Percentiles rank a stretch among this genome's conserved stretches.
phyloP scores from a whole-genome alignment of 1,284 basidiomycete genomes.

The Ganoderma multipileum region DNA sequence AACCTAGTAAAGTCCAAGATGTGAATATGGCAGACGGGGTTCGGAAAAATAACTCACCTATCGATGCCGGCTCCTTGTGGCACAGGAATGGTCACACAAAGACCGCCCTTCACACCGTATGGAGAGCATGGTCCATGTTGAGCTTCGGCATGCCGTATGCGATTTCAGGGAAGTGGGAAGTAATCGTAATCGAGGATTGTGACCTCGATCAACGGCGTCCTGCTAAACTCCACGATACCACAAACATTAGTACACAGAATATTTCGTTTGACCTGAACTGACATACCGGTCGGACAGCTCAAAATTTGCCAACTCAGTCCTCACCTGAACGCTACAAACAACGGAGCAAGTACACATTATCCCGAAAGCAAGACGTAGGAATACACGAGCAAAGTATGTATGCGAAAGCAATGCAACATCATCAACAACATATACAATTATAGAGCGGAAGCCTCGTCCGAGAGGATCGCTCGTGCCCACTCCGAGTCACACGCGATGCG shows the following conservation, averaged over 20 bases:
- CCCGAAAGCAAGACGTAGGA: slow-evolving; percentile 22
- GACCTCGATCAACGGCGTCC: background rate
- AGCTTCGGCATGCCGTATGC: background rate
- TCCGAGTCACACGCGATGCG: slow-evolving; percentile 59
- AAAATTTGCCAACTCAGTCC: background rate
- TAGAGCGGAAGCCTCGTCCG: slow-evolving; percentile 32
- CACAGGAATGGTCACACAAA: no score
- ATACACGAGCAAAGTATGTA: slow-evolving; percentile 21
- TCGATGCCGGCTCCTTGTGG: no score
- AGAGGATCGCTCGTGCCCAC: slow-evolving; percentile 67
- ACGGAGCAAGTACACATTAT: slow-evolving; percentile 20
- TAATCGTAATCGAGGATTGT: background rate
- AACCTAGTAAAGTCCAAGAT: no score
- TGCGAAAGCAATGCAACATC: slow-evolving; percentile 3
- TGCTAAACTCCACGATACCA: background rate
- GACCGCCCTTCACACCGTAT: no score
- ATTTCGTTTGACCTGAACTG: background rate
- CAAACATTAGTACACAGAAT: background rate
- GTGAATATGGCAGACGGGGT: no score
- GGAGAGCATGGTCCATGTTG: no score
- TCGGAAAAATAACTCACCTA: no score
- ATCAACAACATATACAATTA: slow-evolving; percentile 10
- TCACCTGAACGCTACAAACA: background rate
- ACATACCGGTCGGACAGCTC: background rate
- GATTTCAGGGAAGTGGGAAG: background rate